Conservation (phyloP, 2,329 filamentous ascomycete genomes). For the Diplodia corticola region DNA sequence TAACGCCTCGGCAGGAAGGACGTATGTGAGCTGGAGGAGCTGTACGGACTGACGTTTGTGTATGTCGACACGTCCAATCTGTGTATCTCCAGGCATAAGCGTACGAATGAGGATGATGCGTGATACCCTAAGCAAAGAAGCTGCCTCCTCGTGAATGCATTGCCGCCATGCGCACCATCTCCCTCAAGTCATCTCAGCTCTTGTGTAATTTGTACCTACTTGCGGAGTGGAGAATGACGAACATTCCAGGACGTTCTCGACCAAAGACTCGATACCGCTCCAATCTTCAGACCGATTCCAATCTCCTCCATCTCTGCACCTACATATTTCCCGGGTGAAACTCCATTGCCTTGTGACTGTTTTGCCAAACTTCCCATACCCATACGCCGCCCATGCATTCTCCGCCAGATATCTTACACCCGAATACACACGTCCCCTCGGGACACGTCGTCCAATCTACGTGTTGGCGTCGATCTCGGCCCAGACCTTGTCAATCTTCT, state of each 20-base stretch:
- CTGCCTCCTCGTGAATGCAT: neutral
- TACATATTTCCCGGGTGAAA: neutral
- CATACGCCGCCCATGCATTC: conserved; percentile 9
- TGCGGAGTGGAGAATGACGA: neutral
- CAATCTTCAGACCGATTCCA: neutral
- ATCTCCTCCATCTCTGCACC: neutral
- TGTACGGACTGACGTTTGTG: neutral
- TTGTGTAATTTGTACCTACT: neutral
- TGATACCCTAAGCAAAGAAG: neutral
- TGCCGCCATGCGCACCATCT: neutral
- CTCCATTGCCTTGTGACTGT: neutral
- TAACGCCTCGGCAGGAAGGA: neutral
- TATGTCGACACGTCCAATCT: neutral
- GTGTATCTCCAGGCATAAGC: neutral
- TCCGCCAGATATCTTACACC: conserved; percentile 9
- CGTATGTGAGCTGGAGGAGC: neutral
- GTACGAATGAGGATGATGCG: neutral
- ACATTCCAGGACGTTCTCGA: neutral
- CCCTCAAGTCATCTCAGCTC: neutral
- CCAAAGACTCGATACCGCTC: neutral
- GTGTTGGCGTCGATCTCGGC: conserved; percentile 70
- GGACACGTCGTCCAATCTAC: neutral
- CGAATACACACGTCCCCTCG: neutral
- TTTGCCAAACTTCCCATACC: neutral
- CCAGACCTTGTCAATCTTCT: conserved; percentile 76